Percentiles rank a stretch among this genome's conserved stretches.
Evolutionary conservation across 768 basidiomycete species (phyloP).

Genomic region (Punctularia strigosozonata): DNA sequence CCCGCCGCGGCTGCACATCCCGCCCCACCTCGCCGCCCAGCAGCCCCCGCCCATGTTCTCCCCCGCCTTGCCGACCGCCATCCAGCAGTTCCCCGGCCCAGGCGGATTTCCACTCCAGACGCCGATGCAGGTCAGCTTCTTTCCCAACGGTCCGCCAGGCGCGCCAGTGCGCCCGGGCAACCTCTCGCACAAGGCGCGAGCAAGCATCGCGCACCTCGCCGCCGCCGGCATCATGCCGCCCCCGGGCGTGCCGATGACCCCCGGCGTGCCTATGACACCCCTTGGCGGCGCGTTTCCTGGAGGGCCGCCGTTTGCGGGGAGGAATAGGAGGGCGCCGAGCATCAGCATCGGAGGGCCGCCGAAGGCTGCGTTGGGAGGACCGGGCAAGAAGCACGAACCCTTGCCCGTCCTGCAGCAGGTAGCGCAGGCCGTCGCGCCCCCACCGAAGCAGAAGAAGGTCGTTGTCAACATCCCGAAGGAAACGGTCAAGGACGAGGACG

Average conservation of each 20-base stretch:
- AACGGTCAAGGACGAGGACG: constrained; percentile 25
- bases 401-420: constrained; percentile 25
- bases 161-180: constrained; percentile 39
- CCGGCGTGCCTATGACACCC: constrained; percentile 40
- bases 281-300: constrained; percentile 27
- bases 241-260: constrained; percentile 44
- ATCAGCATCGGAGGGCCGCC: constrained; percentile 80
- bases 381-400: constrained; percentile 65
- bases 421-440: constrained; percentile 16
- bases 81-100: constrained; percentile 40
- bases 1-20: constrained; percentile 39
- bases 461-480: constrained; percentile 67
- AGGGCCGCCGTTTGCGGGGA: constrained; percentile 35
- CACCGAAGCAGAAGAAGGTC: constrained; percentile 52
- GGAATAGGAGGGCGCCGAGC: constrained; percentile 53
- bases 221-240: constrained; percentile 49
- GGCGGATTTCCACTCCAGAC: constrained; percentile 42
- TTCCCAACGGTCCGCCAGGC: constrained; percentile 34
- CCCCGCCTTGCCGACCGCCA: constrained; percentile 47
- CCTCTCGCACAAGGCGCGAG: constrained; percentile 37
- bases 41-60: constrained; percentile 49
- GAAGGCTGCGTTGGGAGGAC: constrained; percentile 75
- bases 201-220: constrained; percentile 56
- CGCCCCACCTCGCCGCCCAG: constrained; percentile 39
- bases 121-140: constrained; percentile 58